These are phyloP conservation scores for Dorcoceras hygrometricum DNA, from an alignment of 257 asterid genomes.

Conservation along the genomic window DNA sequence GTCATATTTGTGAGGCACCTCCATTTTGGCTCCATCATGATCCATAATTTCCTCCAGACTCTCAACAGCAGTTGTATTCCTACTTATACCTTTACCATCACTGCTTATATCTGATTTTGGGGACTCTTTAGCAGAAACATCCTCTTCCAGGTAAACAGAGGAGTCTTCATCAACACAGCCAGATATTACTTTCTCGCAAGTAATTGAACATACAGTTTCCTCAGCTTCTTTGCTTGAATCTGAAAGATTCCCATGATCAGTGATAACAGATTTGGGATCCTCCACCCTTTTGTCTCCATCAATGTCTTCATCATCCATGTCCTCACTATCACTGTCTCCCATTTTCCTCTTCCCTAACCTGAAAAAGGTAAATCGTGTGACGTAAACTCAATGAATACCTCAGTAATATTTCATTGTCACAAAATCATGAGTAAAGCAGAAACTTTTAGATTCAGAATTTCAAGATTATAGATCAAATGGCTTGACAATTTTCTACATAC, in stretches of 20 bases:
- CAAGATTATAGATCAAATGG: neutral
- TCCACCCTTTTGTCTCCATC: constrained; percentile 43
- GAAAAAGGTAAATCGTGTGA: constrained; percentile 6
- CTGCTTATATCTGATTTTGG: constrained; percentile 24
- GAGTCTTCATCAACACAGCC: constrained; percentile 36
- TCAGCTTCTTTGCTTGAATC: constrained; percentile 65
- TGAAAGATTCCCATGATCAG: constrained; percentile 48
- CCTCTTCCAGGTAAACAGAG: constrained; percentile 61
- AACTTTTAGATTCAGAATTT: neutral
- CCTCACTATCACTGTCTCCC: constrained; percentile 71
- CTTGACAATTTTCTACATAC: neutral
- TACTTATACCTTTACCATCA: constrained; percentile 12
- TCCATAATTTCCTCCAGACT: constrained; percentile 31
- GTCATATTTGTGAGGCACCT: constrained; percentile 28
- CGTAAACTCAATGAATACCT: neutral
- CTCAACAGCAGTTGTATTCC: constrained; percentile 21
- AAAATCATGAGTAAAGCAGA: constrained; percentile 1
- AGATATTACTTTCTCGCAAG: constrained; percentile 34
- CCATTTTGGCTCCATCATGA: constrained; percentile 23
- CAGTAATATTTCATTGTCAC: constrained; percentile 1
- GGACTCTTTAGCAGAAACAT: constrained; percentile 26
- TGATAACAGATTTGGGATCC: constrained; percentile 53
- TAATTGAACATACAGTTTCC: constrained; percentile 48
- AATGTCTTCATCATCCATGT: constrained; percentile 40
- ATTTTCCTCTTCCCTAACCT: constrained; percentile 81